These are phyloP conservation scores for Aethionema arabicum DNA, from an alignment of 345 rosid species.

Conservation along the genomic window DNA sequence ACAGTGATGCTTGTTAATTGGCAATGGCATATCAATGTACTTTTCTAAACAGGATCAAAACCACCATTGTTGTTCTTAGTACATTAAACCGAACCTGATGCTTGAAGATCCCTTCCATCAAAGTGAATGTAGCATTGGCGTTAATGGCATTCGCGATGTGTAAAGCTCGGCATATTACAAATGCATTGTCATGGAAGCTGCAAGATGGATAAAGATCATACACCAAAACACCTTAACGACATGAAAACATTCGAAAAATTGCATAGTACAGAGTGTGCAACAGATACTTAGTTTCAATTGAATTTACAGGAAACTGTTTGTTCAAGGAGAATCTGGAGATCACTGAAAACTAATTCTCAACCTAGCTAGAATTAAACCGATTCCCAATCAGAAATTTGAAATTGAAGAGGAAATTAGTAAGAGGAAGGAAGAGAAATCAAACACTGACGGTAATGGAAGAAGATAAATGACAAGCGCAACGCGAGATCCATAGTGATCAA, in stretches of 20 bases:
- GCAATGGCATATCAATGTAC: too few relatives aligned
- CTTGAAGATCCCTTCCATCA: slow-evolving; percentile 66
- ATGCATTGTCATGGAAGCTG: slow-evolving; percentile 94
- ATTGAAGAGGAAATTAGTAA: background rate
- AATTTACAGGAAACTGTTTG: background rate
- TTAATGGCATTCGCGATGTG: slow-evolving; percentile 59
- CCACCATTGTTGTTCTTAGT: too few relatives aligned
- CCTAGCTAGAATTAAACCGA: background rate
- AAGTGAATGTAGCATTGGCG: slow-evolving; percentile 55
- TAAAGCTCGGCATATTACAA: slow-evolving; percentile 68
- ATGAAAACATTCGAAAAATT: background rate
- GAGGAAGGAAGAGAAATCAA: background rate
- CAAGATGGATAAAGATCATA: slow-evolving; percentile 13
- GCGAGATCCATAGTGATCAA: slow-evolving; percentile 62
- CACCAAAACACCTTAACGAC: slow-evolving; percentile 4
- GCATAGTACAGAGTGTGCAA: slow-evolving; percentile 2
- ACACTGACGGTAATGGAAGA: slow-evolving; percentile 87
- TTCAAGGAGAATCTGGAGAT: background rate
- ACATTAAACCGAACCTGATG: slow-evolving; percentile 57
- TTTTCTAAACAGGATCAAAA: too few relatives aligned
- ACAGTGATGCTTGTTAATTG: too few relatives aligned
- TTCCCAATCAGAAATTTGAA: background rate
- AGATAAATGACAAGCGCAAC: slow-evolving; percentile 62
- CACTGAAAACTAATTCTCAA: slow-evolving; percentile 4
- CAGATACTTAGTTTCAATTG: background rate